Percentiles rank a stretch among this genome's conserved stretches.
phyloP scores from a whole-genome alignment of 2,329 filamentous ascomycete species.

The Fusarium sp. region DNA sequence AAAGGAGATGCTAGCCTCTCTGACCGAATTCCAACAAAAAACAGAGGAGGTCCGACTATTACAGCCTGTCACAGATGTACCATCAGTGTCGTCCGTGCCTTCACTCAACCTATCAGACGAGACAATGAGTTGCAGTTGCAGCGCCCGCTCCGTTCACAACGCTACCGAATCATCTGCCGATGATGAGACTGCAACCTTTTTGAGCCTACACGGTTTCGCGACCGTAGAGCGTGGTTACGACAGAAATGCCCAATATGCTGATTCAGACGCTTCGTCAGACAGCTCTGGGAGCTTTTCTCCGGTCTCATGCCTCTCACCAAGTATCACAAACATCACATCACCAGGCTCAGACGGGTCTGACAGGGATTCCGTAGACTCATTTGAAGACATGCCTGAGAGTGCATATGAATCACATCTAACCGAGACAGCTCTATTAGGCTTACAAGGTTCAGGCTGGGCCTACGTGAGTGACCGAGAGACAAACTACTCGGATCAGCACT shows the following conservation, averaged over 20 bases:
- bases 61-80: not conserved
- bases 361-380: not conserved
- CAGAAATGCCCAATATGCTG: not conserved
- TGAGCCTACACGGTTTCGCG: no score
- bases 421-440: rapidly evolving
- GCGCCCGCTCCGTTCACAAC: not conserved
- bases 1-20: not conserved
- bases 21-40: not conserved
- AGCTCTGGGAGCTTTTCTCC: not conserved
- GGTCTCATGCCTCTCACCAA: not conserved
- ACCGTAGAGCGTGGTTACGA: no score
- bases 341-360: not conserved
- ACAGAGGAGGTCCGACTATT: not conserved
- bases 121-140: not conserved
- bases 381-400: not conserved
- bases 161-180: not conserved
- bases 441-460: not conserved
- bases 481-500: no score
- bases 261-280: not conserved
- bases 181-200: not conserved
- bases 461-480: not conserved
- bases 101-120: not conserved
- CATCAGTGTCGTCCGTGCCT: not conserved
- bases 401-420: not conserved
- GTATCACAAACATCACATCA: not conserved